These are phyloP conservation scores for Kentomonas sorsogonicus DNA, from an alignment of 208 protist species.

Conservation along the genomic window DNA sequence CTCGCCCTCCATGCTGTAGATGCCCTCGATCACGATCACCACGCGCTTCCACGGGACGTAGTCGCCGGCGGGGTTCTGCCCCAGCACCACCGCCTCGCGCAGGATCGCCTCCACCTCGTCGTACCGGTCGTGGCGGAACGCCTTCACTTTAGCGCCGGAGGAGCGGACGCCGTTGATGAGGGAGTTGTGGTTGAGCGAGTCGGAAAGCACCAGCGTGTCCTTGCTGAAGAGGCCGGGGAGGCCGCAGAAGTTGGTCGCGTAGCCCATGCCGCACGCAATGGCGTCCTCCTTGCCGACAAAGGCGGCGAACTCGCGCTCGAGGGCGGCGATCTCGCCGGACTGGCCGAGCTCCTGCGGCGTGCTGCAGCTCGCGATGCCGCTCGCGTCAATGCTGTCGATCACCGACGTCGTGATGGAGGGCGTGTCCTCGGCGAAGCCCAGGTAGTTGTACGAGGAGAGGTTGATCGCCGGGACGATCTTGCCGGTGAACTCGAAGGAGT, in stretches of 20 bases:
- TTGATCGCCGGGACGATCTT: slow-evolving; percentile 88
- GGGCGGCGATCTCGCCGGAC: slow-evolving; percentile 29
- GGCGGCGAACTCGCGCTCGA: slow-evolving; percentile 91
- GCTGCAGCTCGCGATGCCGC: slow-evolving; percentile 70
- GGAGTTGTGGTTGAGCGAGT: slow-evolving; percentile 96
- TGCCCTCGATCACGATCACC: slow-evolving; percentile 95
- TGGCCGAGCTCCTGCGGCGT: slow-evolving; percentile 64
- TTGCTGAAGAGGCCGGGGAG: slow-evolving; percentile 93
- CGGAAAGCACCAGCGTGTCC: slow-evolving; percentile 91
- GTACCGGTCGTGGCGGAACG: slow-evolving; percentile 94
- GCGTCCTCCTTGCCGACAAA: slow-evolving; percentile 93
- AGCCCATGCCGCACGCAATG: slow-evolving; percentile 94
- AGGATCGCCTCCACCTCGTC: slow-evolving; percentile 90
- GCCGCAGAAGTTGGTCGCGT: slow-evolving; percentile 85
- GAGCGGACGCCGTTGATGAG: slow-evolving; percentile 94
- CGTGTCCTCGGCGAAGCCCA: slow-evolving; percentile 95
- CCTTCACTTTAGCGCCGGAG: slow-evolving; percentile 78
- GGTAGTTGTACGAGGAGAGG: slow-evolving; percentile 98
- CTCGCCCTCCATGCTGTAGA: slow-evolving; percentile 98
- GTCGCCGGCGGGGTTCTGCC: slow-evolving; percentile 75
- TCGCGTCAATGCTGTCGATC: slow-evolving; percentile 71
- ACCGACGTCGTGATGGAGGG: slow-evolving; percentile 76
- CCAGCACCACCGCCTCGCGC: slow-evolving; percentile 80
- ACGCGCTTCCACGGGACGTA: slow-evolving; percentile 81
- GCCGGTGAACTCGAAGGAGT: slow-evolving; percentile 84